Base-by-base conservation (phyloP, 352 stramenopile species). In the Globisporangium takayamanum region DNA sequence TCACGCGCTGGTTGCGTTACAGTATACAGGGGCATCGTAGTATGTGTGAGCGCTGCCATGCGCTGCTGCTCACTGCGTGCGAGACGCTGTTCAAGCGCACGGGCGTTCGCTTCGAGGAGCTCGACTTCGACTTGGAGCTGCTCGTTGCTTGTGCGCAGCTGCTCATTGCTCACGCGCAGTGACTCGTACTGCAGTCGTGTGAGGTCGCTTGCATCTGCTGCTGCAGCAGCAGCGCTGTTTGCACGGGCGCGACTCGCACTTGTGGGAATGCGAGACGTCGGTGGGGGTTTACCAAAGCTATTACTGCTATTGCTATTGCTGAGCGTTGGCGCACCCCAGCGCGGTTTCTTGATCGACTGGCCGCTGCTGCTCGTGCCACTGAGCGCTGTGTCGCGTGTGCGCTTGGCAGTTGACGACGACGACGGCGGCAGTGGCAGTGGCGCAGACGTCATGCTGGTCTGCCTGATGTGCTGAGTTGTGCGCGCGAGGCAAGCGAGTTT, bases 91-190 rank as follows among this genome's bases (percentile, higher is more conserved):
- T 65, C 39, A 1, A 70, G 50, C 28, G 47, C 26, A 14, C 53
- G 22, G 5, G 70, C 68, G 42, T 61, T 56, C n/a, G 42, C 37
- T 22, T 67, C 47, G 16, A 71, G 56, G 7, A 41, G 45, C 33
- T 45, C 44, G 33, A 67, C 25, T 11, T 69, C 50, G 10, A 41
- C 20, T 53, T 64, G 57, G 3, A 83, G 61, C 51, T 75, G 62
- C 30, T 60, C 48, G 58, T 84, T 84, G 49, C 81, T 73, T 25
- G 36, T 37, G 16, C 71, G 69, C 44, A 81, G 53, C 46, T 66
- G 50, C 55, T 83, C 66, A 46, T 72, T 69, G 51, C 68, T 76
- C 37, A 74, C 69, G 28, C 62, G 69, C 53, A 82, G 67, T 41
- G 63, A 66, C 10, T 68, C 66, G 26, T 68, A 66, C 15, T 60